Conservation (phyloP, 495 filamentous ascomycete species). For the Aspergillus cavernicola region DNA sequence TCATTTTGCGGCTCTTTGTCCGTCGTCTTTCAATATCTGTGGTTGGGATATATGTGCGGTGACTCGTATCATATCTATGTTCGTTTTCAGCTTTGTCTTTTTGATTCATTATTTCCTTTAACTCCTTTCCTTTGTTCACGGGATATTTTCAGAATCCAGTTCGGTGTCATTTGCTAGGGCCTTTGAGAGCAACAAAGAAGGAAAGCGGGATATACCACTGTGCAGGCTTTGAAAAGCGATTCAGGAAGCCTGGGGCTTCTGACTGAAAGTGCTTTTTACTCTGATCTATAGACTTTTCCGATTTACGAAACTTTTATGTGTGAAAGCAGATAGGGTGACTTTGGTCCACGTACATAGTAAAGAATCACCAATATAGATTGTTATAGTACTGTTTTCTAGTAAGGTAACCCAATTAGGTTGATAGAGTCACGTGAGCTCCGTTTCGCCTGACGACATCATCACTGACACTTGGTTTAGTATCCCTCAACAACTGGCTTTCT, state of each 20-base stretch:
- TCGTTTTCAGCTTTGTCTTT: background rate
- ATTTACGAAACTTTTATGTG: constrained; percentile 8
- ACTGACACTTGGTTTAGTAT: background rate
- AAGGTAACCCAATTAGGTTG: too few species aligned
- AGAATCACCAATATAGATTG: constrained; percentile 2
- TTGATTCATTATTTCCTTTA: background rate
- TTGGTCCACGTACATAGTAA: constrained; percentile 6
- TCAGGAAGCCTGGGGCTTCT: constrained; percentile 15
- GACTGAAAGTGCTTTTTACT: constrained; percentile 1
- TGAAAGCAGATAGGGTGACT: background rate
- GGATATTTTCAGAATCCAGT: background rate
- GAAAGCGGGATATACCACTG: constrained; percentile 1
- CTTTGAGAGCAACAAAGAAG: background rate
- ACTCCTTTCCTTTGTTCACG: constrained; percentile 6
- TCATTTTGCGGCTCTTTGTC: background rate
- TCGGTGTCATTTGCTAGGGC: background rate
- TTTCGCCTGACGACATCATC: constrained; percentile 1
- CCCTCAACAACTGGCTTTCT: background rate
- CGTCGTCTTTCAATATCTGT: background rate
- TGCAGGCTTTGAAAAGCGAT: constrained; percentile 5
- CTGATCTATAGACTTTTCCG: constrained; percentile 6
- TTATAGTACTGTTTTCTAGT: background rate
- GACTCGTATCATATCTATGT: background rate
- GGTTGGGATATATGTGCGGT: constrained; percentile 6
- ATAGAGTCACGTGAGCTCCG: background rate